Percentiles rank a stretch among this genome's conserved stretches.
Conservation (phyloP, 257 asterid genomes). For the Penstemon davidsonii region DNA sequence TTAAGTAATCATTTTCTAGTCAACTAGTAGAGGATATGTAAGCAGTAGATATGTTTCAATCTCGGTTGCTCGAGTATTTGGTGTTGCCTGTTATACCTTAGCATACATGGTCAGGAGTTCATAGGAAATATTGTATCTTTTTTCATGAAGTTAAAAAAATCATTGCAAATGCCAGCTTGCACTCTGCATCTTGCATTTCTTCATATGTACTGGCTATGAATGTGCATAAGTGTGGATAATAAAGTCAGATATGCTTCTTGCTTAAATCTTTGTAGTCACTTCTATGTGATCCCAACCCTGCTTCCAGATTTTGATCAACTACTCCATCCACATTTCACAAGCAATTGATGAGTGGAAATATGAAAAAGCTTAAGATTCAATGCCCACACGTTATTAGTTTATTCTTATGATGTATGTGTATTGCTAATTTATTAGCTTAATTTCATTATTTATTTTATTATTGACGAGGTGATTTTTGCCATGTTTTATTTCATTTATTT, state of each 20-base stretch:
- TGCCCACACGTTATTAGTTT: no score
- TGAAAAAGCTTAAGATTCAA: no score
- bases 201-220: constrained; percentile 14
- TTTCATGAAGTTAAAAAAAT: not conserved
- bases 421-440: constrained; percentile 9
- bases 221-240: constrained; percentile 5
- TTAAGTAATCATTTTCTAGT: constrained; percentile 20
- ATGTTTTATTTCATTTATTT: no score
- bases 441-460: constrained; percentile 14
- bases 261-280: not conserved
- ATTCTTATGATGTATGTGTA: no score
- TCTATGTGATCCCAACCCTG: no score
- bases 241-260: not conserved
- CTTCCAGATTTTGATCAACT: no score
- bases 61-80: no score
- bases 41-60: no score
- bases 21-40: no score
- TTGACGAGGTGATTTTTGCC: no score
- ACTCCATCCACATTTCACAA: no score
- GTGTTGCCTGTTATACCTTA: constrained; percentile 18
- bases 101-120: constrained; percentile 6
- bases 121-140: not conserved
- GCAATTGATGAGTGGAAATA: no score
- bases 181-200: not conserved
- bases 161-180: constrained; percentile 12